Conservation (phyloP, 164 flowering plant genomes). For the Vitis cinerea region DNA sequence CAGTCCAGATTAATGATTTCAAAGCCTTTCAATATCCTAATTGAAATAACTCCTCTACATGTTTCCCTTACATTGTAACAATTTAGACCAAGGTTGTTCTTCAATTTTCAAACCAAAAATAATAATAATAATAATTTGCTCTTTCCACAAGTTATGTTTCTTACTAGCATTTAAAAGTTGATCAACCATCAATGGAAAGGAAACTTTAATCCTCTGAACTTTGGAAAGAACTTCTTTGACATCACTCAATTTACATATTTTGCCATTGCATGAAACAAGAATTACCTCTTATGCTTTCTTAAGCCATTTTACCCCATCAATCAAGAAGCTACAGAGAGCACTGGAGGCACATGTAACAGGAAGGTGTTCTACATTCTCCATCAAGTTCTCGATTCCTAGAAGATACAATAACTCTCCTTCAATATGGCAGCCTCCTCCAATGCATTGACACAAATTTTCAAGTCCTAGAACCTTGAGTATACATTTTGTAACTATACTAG, state of each 20-base stretch:
- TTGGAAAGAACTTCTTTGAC: conserved; percentile 54
- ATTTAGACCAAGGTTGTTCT: conserved; percentile 45
- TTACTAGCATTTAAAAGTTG: conserved; percentile 49
- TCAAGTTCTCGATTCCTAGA: conserved; percentile 44
- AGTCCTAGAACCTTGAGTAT: no score
- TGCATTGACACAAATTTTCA: no score
- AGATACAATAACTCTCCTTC: no score
- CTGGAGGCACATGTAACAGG: conserved; percentile 26
- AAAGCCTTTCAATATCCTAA: no score
- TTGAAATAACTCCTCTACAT: no score
- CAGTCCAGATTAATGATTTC: no score
- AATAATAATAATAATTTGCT: conserved; percentile 39
- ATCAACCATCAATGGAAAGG: conserved; percentile 39
- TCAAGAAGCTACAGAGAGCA: conserved; percentile 34
- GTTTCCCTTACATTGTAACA: conserved; percentile 45
- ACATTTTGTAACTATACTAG: no score
- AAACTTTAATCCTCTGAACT: conserved; percentile 39
- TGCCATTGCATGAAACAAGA: conserved; percentile 17
- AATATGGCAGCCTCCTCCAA: no score
- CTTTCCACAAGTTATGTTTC: conserved; percentile 76
- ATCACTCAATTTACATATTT: conserved; percentile 42
- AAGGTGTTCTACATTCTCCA: conserved; percentile 36
- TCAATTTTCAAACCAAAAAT: conserved; percentile 29
- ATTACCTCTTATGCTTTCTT: conserved; percentile 42
- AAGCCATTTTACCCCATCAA: conserved; percentile 60